Base-by-base conservation (phyloP, 441 rosid species). In the Eutrema salsugineum region DNA sequence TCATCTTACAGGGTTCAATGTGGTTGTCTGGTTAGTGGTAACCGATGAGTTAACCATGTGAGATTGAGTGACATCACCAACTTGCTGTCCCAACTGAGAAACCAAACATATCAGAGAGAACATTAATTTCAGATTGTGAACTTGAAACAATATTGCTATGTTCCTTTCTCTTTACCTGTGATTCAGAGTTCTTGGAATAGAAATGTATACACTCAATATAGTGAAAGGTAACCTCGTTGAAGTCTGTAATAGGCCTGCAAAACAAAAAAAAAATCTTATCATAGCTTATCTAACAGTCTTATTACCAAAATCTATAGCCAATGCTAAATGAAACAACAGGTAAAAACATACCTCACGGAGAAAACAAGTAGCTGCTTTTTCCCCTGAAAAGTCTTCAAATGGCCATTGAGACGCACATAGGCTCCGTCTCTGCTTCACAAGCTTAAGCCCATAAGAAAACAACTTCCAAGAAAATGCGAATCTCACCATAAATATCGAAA, bases 211-310 rank as follows among this genome's bases (percentile, higher is more conserved):
- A 91, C 71, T 94, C 97, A 43, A 94, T 81, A 60, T 84, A 90
- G 84, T 94, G 99, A 80, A 83, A 91, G 39, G 97, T 86, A 54
- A 94, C 81, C 84, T 94, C 97, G 69, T 94, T 91, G 36, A 84
- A 91, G 76, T 87, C 88, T 48, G 62, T 68, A 48, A 94, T 82
- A 0, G 91, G 97, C 84, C 99, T 94, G 88, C 64, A 80, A 76
- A 33, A 42, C 32, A 35, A 68, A 57, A n/a, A n/a, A n/a, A n/a
- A n/a, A n/a, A n/a, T n/a, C n/a, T n/a, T n/a, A n/a, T n/a, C 51
- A 63, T 11, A 70, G 15, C 6, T 33, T 24, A 61, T 22, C 17
- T 19, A 22, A n/a, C 42, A 16, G 51, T 0, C 17, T 0, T 5
- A 27, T 9, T 2, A 50, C 46, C 39, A 40, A 38, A 57, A 16